Evolutionary conservation across 306 rosid species (phyloP).

Genomic region (Adenanthera pavonina): DNA sequence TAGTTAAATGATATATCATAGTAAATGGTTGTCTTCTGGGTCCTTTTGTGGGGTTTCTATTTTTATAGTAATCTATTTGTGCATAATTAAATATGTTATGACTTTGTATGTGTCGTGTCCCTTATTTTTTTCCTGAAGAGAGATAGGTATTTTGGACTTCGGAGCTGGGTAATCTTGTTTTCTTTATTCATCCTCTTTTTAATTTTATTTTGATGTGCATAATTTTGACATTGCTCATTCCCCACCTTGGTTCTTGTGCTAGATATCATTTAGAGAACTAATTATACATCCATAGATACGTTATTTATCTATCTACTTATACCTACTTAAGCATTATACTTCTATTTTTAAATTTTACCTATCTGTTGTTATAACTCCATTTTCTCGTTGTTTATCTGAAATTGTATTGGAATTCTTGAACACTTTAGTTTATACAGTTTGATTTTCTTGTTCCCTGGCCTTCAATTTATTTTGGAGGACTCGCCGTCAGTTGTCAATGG

Average conservation of each 20-base stretch:
- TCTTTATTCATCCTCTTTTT: not conserved
- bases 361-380: not conserved
- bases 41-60: not conserved
- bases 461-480: not conserved
- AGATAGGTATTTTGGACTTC: not conserved
- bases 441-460: not conserved
- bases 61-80: not conserved
- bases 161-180: not conserved
- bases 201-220: not conserved
- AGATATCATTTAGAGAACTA: not conserved
- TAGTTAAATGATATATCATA: not conserved
- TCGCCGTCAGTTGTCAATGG: not conserved
- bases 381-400: not conserved
- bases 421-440: not conserved
- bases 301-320: not conserved
- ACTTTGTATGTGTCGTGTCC: not conserved
- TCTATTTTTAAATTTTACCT: not conserved
- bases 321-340: not conserved
- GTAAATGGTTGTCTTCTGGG: not conserved
- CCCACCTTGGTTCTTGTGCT: not conserved
- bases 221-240: not conserved
- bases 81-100: slow-evolving; percentile 5
- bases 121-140: not conserved
- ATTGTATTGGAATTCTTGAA: not conserved
- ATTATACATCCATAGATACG: not conserved